Percentiles rank a stretch among this genome's conserved stretches.
Evolutionary conservation across 106 monocot species (phyloP).

Genomic region (Triglochin maritima): DNA sequence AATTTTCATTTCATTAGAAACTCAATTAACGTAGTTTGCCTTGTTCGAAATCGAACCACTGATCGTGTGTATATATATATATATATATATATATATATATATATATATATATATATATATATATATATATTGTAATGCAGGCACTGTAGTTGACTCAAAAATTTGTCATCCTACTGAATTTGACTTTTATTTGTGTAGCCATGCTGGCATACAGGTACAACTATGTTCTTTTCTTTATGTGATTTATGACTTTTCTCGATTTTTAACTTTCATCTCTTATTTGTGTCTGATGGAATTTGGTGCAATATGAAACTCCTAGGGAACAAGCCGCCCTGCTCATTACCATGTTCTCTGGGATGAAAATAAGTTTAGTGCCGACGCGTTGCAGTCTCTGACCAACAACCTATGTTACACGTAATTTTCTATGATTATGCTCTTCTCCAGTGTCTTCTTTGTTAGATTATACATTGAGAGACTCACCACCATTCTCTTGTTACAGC

Average conservation of each 20-base stretch:
- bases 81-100: not conserved
- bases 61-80: too few species aligned
- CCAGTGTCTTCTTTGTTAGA: not conserved
- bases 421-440: not conserved
- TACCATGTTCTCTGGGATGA: constrained; percentile 95
- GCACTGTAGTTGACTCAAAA: constrained; percentile 83
- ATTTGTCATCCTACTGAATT: constrained; percentile 93
- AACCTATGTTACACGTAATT: constrained; percentile 87
- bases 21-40: too few species aligned
- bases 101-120: too few species aligned
- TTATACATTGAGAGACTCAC: not conserved
- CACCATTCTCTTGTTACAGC: constrained; percentile 17
- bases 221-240: not conserved
- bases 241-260: not conserved
- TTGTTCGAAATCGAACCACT: too few species aligned
- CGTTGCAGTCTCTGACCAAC: constrained; percentile 66
- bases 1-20: not conserved
- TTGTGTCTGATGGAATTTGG: not conserved
- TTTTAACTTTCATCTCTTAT: not conserved
- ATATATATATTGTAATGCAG: constrained; percentile 20
- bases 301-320: constrained; percentile 16
- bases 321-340: constrained; percentile 86
- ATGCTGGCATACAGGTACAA: constrained; percentile 81
- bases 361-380: constrained; percentile 76
- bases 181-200: constrained; percentile 86